Evolutionary conservation across 306 rosid genomes (phyloP), one percentile per base, ranked within the genome.

Genomic region (Gastrolobium villosum): DNA sequence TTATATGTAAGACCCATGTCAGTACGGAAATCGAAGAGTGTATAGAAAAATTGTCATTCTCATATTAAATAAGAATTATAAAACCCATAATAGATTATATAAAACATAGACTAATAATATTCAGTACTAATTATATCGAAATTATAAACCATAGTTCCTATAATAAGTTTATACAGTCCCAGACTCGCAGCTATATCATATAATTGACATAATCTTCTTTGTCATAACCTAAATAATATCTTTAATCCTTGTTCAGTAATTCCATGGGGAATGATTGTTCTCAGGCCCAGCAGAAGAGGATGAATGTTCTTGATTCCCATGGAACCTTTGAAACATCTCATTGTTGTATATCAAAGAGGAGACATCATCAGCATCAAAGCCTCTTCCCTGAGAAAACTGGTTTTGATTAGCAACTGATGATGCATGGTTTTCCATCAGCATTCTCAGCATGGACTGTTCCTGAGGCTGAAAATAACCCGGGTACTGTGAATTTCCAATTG

Each of bases 191-290:
- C 50, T 7, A 52, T 30, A 55, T 65, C 5, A 72, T 20, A 71
- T 3, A 13, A 20, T 46, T 10, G 4, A 35, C 73, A 26, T 0
- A 26, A 3, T 35, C 26, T 76, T 48, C 37, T 46, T 28, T 50
- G 46, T 13, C 26, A 52, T 39, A 15, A 9, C n/a, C 28, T 50
- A 9, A 59, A 11, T 28, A 14, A 10, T 36, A 57, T 26, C 65
- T 41, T 74, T 70, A 70, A 31, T 65, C 30, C 66, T 41, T 48
- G 34, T 13, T 88, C 77, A 86, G 43, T 54, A 88, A 84, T 84
- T 84, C 97, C 95, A 91, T 10, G 88, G 63, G 79, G 57, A 56
- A 64, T 84, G 87, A 20, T 68, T 72, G 65, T 82, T 87, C 6
- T 70, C 45, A 10, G 77, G 83, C 4, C 80, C 88, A 40, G 82